Base-by-base conservation (phyloP, 1,284 basidiomycete genomes). In the Violaceomyces palustris region DNA sequence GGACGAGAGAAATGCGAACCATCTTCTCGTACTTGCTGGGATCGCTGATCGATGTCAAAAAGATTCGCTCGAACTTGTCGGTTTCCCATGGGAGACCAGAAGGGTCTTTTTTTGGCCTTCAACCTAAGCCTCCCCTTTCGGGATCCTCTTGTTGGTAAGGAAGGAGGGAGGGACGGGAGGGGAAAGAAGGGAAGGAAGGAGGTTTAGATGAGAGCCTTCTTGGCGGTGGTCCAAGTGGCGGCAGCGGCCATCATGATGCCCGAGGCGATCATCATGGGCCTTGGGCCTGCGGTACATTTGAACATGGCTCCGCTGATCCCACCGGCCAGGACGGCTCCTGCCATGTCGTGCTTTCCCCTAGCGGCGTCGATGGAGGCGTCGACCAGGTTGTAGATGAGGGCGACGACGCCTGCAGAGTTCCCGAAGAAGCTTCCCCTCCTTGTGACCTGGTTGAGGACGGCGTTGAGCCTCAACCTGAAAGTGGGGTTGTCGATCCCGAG, bases 341-440 rank as follows among this genome's bases (percentile, higher is more conserved):
- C 79, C 39, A 83, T 83, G 74, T 98, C 94, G 75, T 98, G 93
- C 75, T 87, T 83, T 56, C 91, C 90, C 67, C 94, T 83, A 65
- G 84, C 77, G 43, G 80, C 79, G 76, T 97, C 94, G 66, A 98
- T 87, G 43, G 85, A 82, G 46, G 93, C 94, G 78, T 97, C 97
- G 75, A 93, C 82, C 55, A 85, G 83, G 76, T 98, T 99, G 80
- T 99, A 99, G 62, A 88, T 83, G 71, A 99, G 83, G 45, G 93
- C 93, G 61, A 98, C 79, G 55, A 97, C 88, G 75, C 94, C 94
- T 73, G 92, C 88, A 72, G 89, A 96, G 80, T 98, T 99, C 69
- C 92, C 94, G 75, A 96, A 85, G 77, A 96, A 96, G 40, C 87
- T 92, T 33, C 94, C 94, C 77, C 94, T 82, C 76, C 93, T 80